Percentiles rank a stretch among this genome's conserved stretches.
phyloP scores from a whole-genome alignment of 208 protist species.

The Crithidia acanthocephali region DNA sequence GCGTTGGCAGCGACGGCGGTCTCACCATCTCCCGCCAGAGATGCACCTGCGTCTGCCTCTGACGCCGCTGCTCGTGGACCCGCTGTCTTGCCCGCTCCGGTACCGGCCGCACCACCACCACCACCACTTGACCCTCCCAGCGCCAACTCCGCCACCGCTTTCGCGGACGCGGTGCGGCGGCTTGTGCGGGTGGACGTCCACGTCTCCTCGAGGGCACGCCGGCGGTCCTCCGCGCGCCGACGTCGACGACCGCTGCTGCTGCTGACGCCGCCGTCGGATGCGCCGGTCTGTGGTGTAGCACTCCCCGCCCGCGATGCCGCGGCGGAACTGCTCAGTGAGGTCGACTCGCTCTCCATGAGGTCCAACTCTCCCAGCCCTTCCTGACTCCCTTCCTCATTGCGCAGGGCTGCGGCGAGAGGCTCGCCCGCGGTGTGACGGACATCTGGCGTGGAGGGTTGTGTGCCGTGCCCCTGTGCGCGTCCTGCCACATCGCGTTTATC shows the following conservation, averaged over 20 bases:
- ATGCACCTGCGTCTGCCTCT: background rate
- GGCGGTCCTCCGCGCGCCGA: conserved; percentile 35
- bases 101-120: background rate
- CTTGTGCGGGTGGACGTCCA: conserved; percentile 56
- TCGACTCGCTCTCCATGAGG: background rate
- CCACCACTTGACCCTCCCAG: background rate
- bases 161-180: conserved; percentile 38
- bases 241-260: conserved; percentile 2
- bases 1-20: too few species aligned
- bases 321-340: conserved; percentile 14
- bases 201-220: conserved; percentile 52
- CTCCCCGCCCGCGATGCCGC: conserved; percentile 31
- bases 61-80: background rate
- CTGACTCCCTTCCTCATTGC: background rate
- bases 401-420: conserved; percentile 12
- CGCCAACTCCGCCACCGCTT: conserved; percentile 13
- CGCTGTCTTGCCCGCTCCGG: conserved; percentile 15
- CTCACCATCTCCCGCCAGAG: too few species aligned
- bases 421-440: background rate
- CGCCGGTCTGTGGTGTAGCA: background rate
- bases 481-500: background rate
- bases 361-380: background rate
- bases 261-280: background rate
- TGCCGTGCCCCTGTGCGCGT: background rate
- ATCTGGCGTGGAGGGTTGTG: too few species aligned